Percentiles rank a stretch among this genome's conserved stretches.
These are phyloP conservation scores for Penicillium verhagenii DNA, from an alignment of 495 filamentous ascomycete species.

Conservation along the genomic window DNA sequence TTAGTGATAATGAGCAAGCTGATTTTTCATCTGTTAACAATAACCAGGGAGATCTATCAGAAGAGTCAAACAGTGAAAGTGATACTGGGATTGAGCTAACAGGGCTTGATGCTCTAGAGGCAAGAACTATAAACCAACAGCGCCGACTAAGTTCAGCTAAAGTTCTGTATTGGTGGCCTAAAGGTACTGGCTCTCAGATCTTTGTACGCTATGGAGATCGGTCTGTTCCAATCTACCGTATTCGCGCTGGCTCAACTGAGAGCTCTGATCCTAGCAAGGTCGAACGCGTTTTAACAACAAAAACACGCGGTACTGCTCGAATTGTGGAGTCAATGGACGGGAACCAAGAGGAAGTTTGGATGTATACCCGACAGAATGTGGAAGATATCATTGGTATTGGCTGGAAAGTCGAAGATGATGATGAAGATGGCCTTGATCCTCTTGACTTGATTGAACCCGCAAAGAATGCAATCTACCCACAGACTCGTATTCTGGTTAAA, in stretches of 20 bases:
- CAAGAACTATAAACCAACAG: conserved; percentile 8
- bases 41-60: background rate
- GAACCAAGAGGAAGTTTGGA: conserved; percentile 15
- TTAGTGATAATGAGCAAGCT: background rate
- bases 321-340: conserved; percentile 2
- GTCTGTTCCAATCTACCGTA: conserved; percentile 15
- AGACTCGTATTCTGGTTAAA: conserved; percentile 21
- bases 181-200: conserved; percentile 20
- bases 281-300: conserved; percentile 8
- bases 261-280: conserved; percentile 12
- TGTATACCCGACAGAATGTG: conserved; percentile 17
- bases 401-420: conserved; percentile 25
- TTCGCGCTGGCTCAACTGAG: conserved; percentile 20
- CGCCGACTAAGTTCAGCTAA: conserved; percentile 37
- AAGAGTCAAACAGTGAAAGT: background rate
- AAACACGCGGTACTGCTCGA: conserved; percentile 16
- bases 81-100: background rate
- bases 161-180: conserved; percentile 47
- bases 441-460: conserved; percentile 6
- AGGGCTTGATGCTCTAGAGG: conserved; percentile 12
- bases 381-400: conserved; percentile 18
- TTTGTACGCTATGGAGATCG: conserved; percentile 20
- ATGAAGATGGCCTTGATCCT: conserved; percentile 15
- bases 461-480: conserved; percentile 15
- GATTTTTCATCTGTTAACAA: background rate